Evolutionary conservation across 129 eudicot genomes (phyloP).

Genomic region (Centrapalus pauciflorus): DNA sequence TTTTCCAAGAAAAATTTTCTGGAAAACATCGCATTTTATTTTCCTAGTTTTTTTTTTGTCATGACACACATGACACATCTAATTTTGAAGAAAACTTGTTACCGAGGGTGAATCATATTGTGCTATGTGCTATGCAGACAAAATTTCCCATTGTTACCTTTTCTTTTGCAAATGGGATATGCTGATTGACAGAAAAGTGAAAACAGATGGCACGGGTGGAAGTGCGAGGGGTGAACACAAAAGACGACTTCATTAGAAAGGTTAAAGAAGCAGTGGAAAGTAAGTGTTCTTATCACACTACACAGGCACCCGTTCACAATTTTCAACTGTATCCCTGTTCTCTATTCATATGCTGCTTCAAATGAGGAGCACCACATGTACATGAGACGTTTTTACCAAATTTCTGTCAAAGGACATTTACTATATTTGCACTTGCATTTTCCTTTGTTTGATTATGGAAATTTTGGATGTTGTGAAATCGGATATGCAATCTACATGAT

Average conservation of each 20-base stretch:
- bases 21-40: too few species aligned
- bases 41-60: background rate
- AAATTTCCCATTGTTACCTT: background rate
- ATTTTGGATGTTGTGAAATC: slow-evolving; percentile 3
- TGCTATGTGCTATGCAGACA: background rate
- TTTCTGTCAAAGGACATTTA: background rate
- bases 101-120: background rate
- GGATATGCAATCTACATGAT: background rate
- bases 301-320: background rate
- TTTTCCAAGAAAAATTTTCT: too few species aligned
- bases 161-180: background rate
- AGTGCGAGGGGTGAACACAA: slow-evolving; percentile 49
- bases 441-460: background rate
- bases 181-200: slow-evolving; percentile 19
- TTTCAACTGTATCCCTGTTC: background rate
- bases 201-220: slow-evolving; percentile 74
- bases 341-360: background rate
- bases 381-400: background rate
- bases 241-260: slow-evolving; percentile 50
- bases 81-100: background rate
- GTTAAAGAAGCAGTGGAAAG: slow-evolving; percentile 57
- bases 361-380: background rate
- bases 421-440: background rate
- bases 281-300: slow-evolving; percentile 31
- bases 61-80: background rate